Evolutionary conservation across 805 yeast genomes (phyloP).

Genomic region (Wickerhamomyces silvicola): DNA sequence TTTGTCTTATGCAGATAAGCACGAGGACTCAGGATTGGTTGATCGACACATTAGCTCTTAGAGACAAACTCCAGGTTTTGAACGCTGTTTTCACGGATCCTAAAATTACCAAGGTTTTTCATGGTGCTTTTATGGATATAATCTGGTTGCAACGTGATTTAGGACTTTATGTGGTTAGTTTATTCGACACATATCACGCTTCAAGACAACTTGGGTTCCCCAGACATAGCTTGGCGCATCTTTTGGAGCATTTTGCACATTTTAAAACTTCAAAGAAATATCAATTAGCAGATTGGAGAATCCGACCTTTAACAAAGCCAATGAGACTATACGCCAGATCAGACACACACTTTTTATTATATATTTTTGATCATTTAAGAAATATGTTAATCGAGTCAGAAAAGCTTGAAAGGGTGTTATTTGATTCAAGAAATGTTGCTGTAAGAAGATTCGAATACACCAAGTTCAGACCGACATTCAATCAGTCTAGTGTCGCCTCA

Average conservation of each 20-base stretch:
- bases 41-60: constrained; percentile 73
- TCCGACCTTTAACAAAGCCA: constrained; percentile 71
- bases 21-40: constrained; percentile 78
- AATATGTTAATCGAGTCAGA: constrained; percentile 49
- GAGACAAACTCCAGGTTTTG: constrained; percentile 61
- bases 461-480: constrained; percentile 43
- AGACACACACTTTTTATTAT: constrained; percentile 86
- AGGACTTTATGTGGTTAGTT: constrained; percentile 81
- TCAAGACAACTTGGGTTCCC: constrained; percentile 74
- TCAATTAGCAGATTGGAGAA: constrained; percentile 95
- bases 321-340: constrained; percentile 87
- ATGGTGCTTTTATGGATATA: constrained; percentile 96
- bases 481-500: constrained; percentile 33
- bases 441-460: constrained; percentile 75
- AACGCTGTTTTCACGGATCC: constrained; percentile 83
- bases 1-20: constrained; percentile 89
- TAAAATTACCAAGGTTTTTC: constrained; percentile 74
- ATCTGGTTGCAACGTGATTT: constrained; percentile 95
- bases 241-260: constrained; percentile 71
- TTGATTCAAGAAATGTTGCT: constrained; percentile 75
- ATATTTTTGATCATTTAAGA: constrained; percentile 70
- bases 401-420: constrained; percentile 55
- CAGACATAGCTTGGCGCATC: constrained; percentile 74
- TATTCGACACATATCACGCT: constrained; percentile 93
- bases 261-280: constrained; percentile 90